A percentile compares a stretch with the other conserved stretches of the same genome.
These are phyloP conservation scores for Sequoiadendron giganteum DNA, from an alignment of 75 land plant genomes.

Conservation along the genomic window DNA sequence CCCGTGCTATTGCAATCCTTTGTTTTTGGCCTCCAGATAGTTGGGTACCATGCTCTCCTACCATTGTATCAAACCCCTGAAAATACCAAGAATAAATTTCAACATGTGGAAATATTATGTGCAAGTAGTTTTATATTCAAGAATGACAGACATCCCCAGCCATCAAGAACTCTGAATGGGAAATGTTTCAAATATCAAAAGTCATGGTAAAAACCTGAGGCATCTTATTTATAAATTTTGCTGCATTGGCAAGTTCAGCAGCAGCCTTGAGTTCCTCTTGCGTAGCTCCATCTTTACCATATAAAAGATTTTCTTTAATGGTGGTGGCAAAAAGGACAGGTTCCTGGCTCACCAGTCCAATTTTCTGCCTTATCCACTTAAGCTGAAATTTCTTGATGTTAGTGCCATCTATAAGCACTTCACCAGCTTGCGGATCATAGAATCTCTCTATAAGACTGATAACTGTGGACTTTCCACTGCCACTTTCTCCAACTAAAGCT, in stretches of 20 bases:
- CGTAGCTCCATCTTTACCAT: conserved; percentile 89
- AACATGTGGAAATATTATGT: background rate
- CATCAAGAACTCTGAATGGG: background rate
- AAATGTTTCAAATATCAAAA: background rate
- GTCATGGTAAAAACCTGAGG: conserved; percentile 53
- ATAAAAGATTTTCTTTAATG: conserved; percentile 86
- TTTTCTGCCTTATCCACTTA: conserved; percentile 81
- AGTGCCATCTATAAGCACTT: conserved; percentile 81
- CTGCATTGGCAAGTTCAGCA: conserved; percentile 84
- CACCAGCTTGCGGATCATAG: conserved; percentile 90
- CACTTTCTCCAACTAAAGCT: conserved; percentile 96
- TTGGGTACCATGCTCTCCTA: conserved; percentile 82
- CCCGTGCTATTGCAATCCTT: conserved; percentile 81
- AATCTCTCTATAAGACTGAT: conserved; percentile 92
- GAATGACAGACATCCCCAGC: background rate
- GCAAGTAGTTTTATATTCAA: background rate
- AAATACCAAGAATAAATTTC: background rate
- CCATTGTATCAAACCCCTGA: conserved; percentile 83
- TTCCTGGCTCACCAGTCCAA: conserved; percentile 97
- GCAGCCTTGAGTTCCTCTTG: conserved; percentile 77
- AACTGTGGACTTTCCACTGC: conserved; percentile 97
- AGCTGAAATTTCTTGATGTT: conserved; percentile 81
- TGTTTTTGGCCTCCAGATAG: conserved; percentile 89
- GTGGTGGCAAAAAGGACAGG: conserved; percentile 82
- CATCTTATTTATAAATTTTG: conserved; percentile 83